These are phyloP conservation scores for sunflower (Helianthus annuus) DNA, from an alignment of 129 eudicot species.

Conservation along the genomic window DNA sequence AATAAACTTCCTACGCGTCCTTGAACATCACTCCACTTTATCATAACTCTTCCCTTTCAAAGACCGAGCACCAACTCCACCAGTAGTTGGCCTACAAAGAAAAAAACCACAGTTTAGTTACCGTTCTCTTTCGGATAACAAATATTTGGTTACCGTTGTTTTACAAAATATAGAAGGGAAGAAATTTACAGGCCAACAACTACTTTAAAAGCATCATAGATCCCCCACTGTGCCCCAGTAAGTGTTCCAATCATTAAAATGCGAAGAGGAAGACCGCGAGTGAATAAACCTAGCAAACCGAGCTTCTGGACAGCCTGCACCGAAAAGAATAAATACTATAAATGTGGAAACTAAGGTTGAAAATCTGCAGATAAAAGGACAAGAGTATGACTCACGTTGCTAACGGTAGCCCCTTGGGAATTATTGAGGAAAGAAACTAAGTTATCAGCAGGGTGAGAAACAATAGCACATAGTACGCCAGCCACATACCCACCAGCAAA, in stretches of 20 bases:
- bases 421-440: constrained; percentile 89
- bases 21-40: constrained; percentile 12
- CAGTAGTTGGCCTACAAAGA: constrained; percentile 61
- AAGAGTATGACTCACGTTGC: constrained; percentile 48
- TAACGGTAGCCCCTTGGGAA: constrained; percentile 79
- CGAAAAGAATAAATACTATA: neutral
- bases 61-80: constrained; percentile 41
- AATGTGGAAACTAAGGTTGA: neutral
- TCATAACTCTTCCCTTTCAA: constrained; percentile 25
- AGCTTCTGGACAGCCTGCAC: constrained; percentile 80
- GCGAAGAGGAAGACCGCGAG: constrained; percentile 93
- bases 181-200: constrained; percentile 80
- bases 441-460: constrained; percentile 96
- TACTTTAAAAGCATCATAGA: constrained; percentile 92
- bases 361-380: neutral
- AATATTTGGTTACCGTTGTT: neutral
- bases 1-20: neutral
- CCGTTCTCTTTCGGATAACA: neutral
- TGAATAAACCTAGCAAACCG: constrained; percentile 70
- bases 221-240: constrained; percentile 96
- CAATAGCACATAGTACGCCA: constrained; percentile 81
- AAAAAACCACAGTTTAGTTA: constrained; percentile 6
- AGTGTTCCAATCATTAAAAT: constrained; percentile 91
- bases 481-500: constrained; percentile 92
- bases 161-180: neutral